Evolutionary conservation across 768 basidiomycete species (phyloP).

Genomic region (Hortiboletus flavorubellus): DNA sequence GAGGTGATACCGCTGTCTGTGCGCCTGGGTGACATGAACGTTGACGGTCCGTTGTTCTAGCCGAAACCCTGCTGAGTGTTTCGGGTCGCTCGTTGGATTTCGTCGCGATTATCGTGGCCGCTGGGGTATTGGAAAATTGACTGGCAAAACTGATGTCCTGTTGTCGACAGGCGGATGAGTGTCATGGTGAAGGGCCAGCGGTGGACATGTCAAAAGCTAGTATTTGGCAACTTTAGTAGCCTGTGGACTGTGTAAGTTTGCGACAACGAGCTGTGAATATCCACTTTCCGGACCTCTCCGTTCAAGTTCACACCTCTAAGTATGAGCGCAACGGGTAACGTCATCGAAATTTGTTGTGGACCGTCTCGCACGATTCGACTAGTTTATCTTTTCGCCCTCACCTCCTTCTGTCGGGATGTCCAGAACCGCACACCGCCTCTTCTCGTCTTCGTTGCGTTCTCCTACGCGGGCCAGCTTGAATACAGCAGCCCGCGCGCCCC

Average conservation of each 20-base stretch:
- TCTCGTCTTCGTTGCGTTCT: slow-evolving; percentile 17
- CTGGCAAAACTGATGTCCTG: not conserved
- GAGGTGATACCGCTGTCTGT: slow-evolving; percentile 2
- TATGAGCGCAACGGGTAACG: slow-evolving; percentile 17
- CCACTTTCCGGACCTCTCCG: slow-evolving; percentile 27
- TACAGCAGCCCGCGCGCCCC: slow-evolving; percentile 12
- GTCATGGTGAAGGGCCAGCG: not conserved
- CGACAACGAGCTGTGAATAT: not conserved
- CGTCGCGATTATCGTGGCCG: not conserved
- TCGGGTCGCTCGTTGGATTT: not conserved
- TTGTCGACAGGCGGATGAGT: not conserved
- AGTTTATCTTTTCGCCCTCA: slow-evolving; percentile 9
- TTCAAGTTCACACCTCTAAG: slow-evolving; percentile 22
- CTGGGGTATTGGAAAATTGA: not conserved
- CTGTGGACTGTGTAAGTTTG: not conserved
- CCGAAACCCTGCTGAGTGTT: not conserved
- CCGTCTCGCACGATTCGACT: slow-evolving; percentile 3
- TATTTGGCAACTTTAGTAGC: not conserved
- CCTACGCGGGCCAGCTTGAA: slow-evolving; percentile 4
- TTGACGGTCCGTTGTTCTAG: slow-evolving; percentile 1
- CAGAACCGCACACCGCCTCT: slow-evolving; percentile 18
- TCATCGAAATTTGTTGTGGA: slow-evolving; percentile 24
- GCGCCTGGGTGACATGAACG: not conserved
- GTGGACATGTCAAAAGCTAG: not conserved
- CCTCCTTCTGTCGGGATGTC: slow-evolving; percentile 15